These are phyloP conservation scores for Epichloe amarillans DNA, from an alignment of 2,329 filamentous ascomycete genomes.

Conservation along the genomic window DNA sequence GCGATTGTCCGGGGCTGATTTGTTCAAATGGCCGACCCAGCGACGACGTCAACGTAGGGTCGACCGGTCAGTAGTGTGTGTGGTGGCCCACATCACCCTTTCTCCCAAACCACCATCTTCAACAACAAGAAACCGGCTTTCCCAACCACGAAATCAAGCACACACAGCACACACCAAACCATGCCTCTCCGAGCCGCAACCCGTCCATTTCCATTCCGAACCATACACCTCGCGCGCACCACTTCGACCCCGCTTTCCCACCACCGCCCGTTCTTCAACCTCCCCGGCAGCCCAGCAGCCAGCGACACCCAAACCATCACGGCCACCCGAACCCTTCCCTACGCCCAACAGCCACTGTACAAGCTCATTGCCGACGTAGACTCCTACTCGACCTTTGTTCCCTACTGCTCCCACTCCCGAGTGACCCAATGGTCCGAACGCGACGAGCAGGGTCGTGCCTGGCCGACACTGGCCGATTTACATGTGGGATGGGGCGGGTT, in stretches of 20 bases:
- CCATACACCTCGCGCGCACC: neutral
- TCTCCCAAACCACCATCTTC: neutral
- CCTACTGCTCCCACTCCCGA: conserved; percentile 67
- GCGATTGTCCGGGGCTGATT: neutral
- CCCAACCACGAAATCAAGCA: neutral
- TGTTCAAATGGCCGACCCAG: no score
- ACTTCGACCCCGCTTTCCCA: neutral
- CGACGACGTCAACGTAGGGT: no score
- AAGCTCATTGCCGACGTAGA: conserved; percentile 77
- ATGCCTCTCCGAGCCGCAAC: conserved; percentile 2
- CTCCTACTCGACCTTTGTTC: conserved; percentile 76
- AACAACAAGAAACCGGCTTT: neutral
- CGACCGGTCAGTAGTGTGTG: no score
- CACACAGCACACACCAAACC: neutral
- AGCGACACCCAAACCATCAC: conserved; percentile 47
- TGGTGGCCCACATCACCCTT: no score
- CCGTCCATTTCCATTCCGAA: neutral
- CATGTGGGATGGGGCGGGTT: conserved; percentile 76
- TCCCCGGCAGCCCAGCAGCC: conserved; percentile 12
- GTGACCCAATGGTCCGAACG: conserved; percentile 62
- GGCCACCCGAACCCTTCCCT: conserved; percentile 65
- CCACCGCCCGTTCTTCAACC: conserved; percentile 9
- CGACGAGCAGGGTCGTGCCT: conserved; percentile 34
- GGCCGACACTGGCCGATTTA: conserved; percentile 65
- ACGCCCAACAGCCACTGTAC: conserved; percentile 60